Conservation (phyloP, 1,139 yeast genomes). For the Schwanniomyces etchellsii region DNA sequence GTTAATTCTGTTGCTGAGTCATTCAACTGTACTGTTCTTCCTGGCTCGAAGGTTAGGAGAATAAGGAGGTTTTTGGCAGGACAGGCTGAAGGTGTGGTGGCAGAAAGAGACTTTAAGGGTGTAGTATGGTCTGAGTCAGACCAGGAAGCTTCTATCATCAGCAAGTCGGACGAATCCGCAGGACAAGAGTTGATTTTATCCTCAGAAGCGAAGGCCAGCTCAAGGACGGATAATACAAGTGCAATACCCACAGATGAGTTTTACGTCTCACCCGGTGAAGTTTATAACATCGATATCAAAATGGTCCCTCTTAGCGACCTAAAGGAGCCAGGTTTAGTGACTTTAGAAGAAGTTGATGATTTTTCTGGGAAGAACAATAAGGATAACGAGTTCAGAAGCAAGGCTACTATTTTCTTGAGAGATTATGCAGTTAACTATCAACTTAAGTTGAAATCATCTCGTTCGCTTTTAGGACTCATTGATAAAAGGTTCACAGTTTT, state of each 20-base stretch:
- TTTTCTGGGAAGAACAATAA: slow-evolving; percentile 58
- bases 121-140: slow-evolving; percentile 86
- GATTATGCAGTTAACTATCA: slow-evolving; percentile 79
- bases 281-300: slow-evolving; percentile 74
- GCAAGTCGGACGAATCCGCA: slow-evolving; percentile 20
- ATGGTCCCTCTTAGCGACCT: slow-evolving; percentile 63
- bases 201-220: slow-evolving; percentile 10
- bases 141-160: slow-evolving; percentile 60
- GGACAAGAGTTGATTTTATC: slow-evolving; percentile 35
- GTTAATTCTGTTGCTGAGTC: slow-evolving; percentile 80
- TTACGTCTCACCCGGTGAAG: slow-evolving; percentile 73
- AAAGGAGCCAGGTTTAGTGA: slow-evolving; percentile 56
- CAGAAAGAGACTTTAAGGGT: slow-evolving; percentile 89
- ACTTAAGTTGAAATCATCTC: slow-evolving; percentile 68
- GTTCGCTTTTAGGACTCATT: slow-evolving; percentile 63
- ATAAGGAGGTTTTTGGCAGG: slow-evolving; percentile 92
- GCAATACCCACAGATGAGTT: slow-evolving; percentile 78
- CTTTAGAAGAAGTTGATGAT: slow-evolving; percentile 60
- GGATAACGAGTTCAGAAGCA: slow-evolving; percentile 46
- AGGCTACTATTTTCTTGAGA: slow-evolving; percentile 73
- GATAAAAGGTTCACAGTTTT: slow-evolving; percentile 77
- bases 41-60: slow-evolving; percentile 89
- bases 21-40: slow-evolving; percentile 79
- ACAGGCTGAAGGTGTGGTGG: slow-evolving; percentile 86
- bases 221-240: slow-evolving; percentile 22